Percentiles rank a stretch among this genome's conserved stretches.
Conservation (phyloP, 2,329 filamentous ascomycete genomes). For the Fusarium musae region DNA sequence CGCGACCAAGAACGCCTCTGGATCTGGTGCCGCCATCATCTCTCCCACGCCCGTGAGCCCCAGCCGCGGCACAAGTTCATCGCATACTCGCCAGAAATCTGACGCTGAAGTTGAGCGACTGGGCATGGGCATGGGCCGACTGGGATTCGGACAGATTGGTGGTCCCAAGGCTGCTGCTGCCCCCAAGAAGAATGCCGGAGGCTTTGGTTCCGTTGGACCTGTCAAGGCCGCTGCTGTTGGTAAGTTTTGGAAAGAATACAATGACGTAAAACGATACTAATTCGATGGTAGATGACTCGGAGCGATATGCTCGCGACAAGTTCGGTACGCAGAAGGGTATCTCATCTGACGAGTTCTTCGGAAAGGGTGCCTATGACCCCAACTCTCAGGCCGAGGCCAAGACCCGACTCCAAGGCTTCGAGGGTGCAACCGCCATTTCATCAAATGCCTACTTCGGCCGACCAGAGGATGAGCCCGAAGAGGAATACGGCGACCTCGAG, state of each 20-base stretch:
- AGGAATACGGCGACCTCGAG: slow-evolving; percentile 92
- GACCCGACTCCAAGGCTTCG: slow-evolving; percentile 87
- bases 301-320: slow-evolving; percentile 86
- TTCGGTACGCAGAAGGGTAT: slow-evolving; percentile 96
- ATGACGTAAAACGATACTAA: slow-evolving; percentile 10
- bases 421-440: slow-evolving; percentile 90
- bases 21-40: slow-evolving; percentile 70
- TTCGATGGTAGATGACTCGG: slow-evolving; percentile 70
- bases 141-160: slow-evolving; percentile 90
- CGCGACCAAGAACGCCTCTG: slow-evolving; percentile 56
- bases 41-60: slow-evolving; percentile 82
- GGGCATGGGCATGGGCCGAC: slow-evolving; percentile 85
- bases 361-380: slow-evolving; percentile 87
- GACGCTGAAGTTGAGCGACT: slow-evolving; percentile 87
- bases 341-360: slow-evolving; percentile 98
- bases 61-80: slow-evolving; percentile 65
- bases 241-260: slow-evolving; percentile 52
- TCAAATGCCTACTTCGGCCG: slow-evolving; percentile 98
- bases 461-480: slow-evolving; percentile 81
- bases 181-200: slow-evolving; percentile 77
- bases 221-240: slow-evolving; percentile 77
- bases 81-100: slow-evolving; percentile 67
- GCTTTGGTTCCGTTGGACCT: slow-evolving; percentile 86
- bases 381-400: slow-evolving; percentile 86
- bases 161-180: slow-evolving; percentile 67